Percentiles rank a stretch among this genome's conserved stretches.
Evolutionary conservation across 768 basidiomycete species (phyloP).

Genomic region (Tulasnella sp.): DNA sequence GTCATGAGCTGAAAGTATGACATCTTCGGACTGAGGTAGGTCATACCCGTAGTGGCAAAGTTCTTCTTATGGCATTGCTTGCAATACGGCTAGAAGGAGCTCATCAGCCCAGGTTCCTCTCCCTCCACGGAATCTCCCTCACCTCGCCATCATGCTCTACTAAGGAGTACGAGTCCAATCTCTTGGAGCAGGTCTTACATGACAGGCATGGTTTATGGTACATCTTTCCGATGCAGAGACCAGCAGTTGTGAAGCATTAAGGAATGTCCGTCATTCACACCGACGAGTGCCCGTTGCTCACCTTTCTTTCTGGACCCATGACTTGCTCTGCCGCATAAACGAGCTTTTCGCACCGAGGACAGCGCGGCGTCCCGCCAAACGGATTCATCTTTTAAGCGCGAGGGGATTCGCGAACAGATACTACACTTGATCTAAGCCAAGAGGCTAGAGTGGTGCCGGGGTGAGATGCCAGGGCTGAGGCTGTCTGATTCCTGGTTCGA

Average conservation of each 20-base stretch:
- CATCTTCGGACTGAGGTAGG: slow-evolving; percentile 53
- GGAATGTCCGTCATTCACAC: slow-evolving; percentile 3
- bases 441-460: too few relatives aligned
- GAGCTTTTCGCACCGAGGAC: slow-evolving; percentile 59
- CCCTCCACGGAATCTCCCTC: slow-evolving; percentile 20
- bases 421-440: too few relatives aligned
- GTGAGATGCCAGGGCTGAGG: too few relatives aligned
- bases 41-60: slow-evolving; percentile 48
- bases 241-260: background rate
- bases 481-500: too few relatives aligned
- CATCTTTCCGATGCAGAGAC: slow-evolving; percentile 34
- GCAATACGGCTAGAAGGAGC: slow-evolving; percentile 34
- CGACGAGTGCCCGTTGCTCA: slow-evolving; percentile 27
- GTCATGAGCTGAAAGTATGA: slow-evolving; percentile 26
- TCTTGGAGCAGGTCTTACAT: slow-evolving; percentile 64
- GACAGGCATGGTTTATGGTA: slow-evolving; percentile 80
- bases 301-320: slow-evolving; percentile 83
- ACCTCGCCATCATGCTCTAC: slow-evolving; percentile 80
- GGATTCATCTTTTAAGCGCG: slow-evolving; percentile 55
- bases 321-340: slow-evolving; percentile 90
- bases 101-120: background rate
- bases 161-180: slow-evolving; percentile 63
- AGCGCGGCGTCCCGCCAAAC: slow-evolving; percentile 58
- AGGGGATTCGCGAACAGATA: too few relatives aligned
- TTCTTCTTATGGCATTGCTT: slow-evolving; percentile 71